A percentile compares a stretch with the other conserved stretches of the same genome.
These are phyloP conservation scores for Neurospora sp. DNA, from an alignment of 495 filamentous ascomycete genomes.

Conservation along the genomic window DNA sequence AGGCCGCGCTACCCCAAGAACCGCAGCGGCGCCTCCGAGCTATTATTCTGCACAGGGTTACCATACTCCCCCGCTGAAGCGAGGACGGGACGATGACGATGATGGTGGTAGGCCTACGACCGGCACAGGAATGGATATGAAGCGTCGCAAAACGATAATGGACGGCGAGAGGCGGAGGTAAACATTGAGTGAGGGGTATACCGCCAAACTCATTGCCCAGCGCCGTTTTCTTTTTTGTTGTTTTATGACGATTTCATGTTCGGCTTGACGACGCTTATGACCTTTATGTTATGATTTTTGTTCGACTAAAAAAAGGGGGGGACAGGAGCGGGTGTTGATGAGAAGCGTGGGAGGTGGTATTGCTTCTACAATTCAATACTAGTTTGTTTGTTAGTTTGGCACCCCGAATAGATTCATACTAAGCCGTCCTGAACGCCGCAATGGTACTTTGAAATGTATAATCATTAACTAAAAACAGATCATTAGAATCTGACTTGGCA, in stretches of 20 bases:
- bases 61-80: slow-evolving; percentile 82
- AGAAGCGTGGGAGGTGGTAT: slow-evolving; percentile 6
- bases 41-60: slow-evolving; percentile 64
- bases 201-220: background rate
- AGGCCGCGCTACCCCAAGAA: slow-evolving; percentile 80
- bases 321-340: slow-evolving; percentile 3
- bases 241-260: slow-evolving; percentile 4
- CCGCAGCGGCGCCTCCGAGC: slow-evolving; percentile 50
- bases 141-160: slow-evolving; percentile 75
- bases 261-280: slow-evolving; percentile 26
- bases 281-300: slow-evolving; percentile 19
- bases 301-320: slow-evolving; percentile 23
- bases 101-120: slow-evolving; percentile 65
- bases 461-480: too few relatives aligned
- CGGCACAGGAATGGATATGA: slow-evolving; percentile 47
- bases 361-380: slow-evolving; percentile 12
- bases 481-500: too few relatives aligned
- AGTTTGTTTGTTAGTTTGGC: too few relatives aligned
- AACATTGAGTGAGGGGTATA: background rate
- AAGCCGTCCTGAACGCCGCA: too few relatives aligned
- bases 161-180: slow-evolving; percentile 30
- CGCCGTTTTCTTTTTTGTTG: slow-evolving; percentile 1
- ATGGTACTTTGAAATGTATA: too few relatives aligned
- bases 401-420: too few relatives aligned
- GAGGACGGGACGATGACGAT: slow-evolving; percentile 67